Base-by-base conservation (phyloP, 2,329 filamentous ascomycete genomes). In the Kalmusia sp. region DNA sequence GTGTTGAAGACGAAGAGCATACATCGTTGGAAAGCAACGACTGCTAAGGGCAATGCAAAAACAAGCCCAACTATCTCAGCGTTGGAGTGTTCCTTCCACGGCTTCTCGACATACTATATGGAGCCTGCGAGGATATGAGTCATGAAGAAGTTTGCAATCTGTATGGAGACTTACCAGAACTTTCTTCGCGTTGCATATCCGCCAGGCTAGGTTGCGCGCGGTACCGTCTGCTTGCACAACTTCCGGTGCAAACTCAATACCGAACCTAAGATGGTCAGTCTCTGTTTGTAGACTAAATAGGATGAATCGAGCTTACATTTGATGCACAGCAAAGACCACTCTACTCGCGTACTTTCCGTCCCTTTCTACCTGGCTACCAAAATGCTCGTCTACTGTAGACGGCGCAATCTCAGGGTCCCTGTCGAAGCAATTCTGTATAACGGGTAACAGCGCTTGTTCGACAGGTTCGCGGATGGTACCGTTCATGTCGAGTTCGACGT, bases 141-240 rank as follows among this genome's bases (percentile, higher is more conserved):
- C 12, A 37, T 19, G 15, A 35, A 11, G 7, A 9, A 8, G 14
- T 12, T 2, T 6, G 2, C 1, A 28, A 28, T 4, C 15, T 17
- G 21, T 5, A 50, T 17, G 24, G 21, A 9, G 8, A 83, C 89
- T 79, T 80, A 96, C 92, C 77, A 98, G 76, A 60, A 96, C 95
- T 76, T 93, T 91, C 80, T 97, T 97, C 30, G 95, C 95, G 72
- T 96, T 96, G 73, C 90, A 95, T 59, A 99, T 91, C 68, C 95
- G 85, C 93, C 93, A 97, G 5, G 93, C 92, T 58, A 99, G 79
- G 70, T 96, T 96, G 68, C 84, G 86, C 54, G 98, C 90, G 63
- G 88, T 96, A 5, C 95, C 92, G 77, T 99, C 95, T 0, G 93
- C 92, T 47, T 90, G 87, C 27, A 99, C 95, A 1, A 98, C 93